A percentile compares a stretch with the other conserved stretches of the same genome.
These are phyloP conservation scores for Aquanectria penicillioides DNA, from an alignment of 2,329 filamentous ascomycete species.

Conservation along the genomic window DNA sequence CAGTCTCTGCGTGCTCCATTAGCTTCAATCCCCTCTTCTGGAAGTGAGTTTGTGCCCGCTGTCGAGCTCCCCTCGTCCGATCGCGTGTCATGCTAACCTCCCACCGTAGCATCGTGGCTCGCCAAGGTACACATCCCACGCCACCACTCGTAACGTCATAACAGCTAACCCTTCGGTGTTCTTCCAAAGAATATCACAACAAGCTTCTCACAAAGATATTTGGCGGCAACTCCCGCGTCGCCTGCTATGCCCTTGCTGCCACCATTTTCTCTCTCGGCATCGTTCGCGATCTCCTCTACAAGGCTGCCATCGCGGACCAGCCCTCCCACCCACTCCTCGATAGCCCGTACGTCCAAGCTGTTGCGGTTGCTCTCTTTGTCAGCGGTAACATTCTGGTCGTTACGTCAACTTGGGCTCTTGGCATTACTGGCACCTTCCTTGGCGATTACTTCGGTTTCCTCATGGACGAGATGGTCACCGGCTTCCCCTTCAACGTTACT, in stretches of 20 bases:
- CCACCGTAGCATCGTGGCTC: slow-evolving; percentile 76
- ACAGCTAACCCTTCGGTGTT: slow-evolving; percentile 32
- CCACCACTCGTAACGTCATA: not conserved
- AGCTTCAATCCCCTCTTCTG: slow-evolving; percentile 98
- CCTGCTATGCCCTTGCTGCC: slow-evolving; percentile 89
- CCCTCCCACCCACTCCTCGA: slow-evolving; percentile 80
- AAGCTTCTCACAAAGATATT: slow-evolving; percentile 90
- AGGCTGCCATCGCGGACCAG: slow-evolving; percentile 79
- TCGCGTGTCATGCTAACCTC: slow-evolving; percentile 44
- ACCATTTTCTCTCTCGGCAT: slow-evolving; percentile 94
- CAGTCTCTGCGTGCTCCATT: slow-evolving; percentile 85
- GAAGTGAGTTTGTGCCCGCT: slow-evolving; percentile 81
- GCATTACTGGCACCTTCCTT: slow-evolving; percentile 94
- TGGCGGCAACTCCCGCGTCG: slow-evolving; percentile 77
- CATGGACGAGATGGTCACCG: slow-evolving; percentile 93
- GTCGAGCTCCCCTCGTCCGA: not conserved
- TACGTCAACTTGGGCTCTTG: slow-evolving; percentile 89
- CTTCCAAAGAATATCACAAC: slow-evolving; percentile 82
- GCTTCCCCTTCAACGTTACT: slow-evolving; percentile 94
- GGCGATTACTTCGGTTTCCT: slow-evolving; percentile 99
- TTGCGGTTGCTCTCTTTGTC: slow-evolving; percentile 77
- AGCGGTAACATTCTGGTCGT: slow-evolving; percentile 86
- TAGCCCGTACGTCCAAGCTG: slow-evolving; percentile 65
- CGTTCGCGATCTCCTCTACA: slow-evolving; percentile 87
- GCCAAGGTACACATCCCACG: slow-evolving; percentile 68